Evolutionary conservation across 2,329 filamentous ascomycete species (phyloP).

Genomic region (Coniochaeta sp.): DNA sequence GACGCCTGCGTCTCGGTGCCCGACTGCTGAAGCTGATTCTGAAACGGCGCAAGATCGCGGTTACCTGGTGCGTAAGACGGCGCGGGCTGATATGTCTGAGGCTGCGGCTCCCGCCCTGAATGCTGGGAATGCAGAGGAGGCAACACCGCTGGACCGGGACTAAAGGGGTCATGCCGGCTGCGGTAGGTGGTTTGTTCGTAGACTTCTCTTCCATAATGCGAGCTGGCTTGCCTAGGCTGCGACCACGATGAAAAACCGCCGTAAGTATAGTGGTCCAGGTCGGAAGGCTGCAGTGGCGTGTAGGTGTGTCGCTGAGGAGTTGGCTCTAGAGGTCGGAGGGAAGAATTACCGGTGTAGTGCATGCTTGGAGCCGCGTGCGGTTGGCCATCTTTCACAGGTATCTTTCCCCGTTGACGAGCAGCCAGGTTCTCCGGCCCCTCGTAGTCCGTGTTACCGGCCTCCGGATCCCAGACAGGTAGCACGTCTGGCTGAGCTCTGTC

Average conservation of each 20-base stretch:
- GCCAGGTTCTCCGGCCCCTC: conserved; percentile 28
- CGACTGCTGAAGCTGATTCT: background rate
- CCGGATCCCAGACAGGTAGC: conserved; percentile 51
- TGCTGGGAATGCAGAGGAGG: background rate
- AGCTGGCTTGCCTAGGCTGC: background rate
- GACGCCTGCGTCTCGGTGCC: background rate
- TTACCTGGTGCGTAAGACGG: background rate
- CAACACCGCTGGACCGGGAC: background rate
- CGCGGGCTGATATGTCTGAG: background rate
- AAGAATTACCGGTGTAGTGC: background rate
- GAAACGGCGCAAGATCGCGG: background rate
- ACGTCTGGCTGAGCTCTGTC: conserved; percentile 59
- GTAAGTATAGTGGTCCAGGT: background rate
- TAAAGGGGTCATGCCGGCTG: background rate
- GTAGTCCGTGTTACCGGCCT: conserved; percentile 21
- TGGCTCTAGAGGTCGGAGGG: background rate
- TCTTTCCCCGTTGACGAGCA: conserved; percentile 17
- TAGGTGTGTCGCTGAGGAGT: background rate
- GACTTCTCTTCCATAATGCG: background rate
- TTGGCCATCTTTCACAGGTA: background rate
- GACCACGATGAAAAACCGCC: background rate
- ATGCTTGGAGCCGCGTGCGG: background rate
- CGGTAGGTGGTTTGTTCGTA: background rate
- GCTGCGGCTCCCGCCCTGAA: background rate
- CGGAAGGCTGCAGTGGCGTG: background rate